phyloP scores from a whole-genome alignment of 2,329 filamentous ascomycete species.

The Phaeosphaeria sp. region DNA sequence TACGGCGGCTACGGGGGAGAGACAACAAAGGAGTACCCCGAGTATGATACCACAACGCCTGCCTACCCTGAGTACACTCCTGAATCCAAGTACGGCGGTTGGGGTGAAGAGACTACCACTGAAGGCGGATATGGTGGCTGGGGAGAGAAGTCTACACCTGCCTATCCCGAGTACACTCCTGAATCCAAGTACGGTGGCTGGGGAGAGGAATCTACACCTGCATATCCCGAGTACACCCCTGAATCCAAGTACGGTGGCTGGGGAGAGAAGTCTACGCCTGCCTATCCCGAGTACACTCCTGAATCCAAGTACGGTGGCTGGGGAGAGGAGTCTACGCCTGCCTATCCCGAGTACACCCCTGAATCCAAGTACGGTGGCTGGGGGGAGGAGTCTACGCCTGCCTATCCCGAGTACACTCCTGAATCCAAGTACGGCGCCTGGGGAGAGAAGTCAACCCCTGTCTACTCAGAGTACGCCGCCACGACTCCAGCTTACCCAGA shows the following conservation, averaged over 20 bases:
- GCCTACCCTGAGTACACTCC: neutral
- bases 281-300: slow-evolving; percentile 1
- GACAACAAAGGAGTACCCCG: too few relatives aligned
- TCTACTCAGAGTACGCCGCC: neutral
- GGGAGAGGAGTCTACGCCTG: neutral
- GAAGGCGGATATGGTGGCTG: neutral
- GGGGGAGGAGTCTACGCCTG: too few relatives aligned
- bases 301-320: neutral
- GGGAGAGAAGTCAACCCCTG: too few relatives aligned
- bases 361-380: neutral
- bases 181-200: neutral
- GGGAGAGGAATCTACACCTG: too few relatives aligned
- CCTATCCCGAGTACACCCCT: neutral
- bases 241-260: neutral
- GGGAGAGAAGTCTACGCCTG: neutral
- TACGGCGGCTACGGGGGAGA: neutral
- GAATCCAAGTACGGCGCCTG: too few relatives aligned
- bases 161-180: too few relatives aligned
- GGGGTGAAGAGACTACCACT: too few relatives aligned
- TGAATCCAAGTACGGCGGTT: neutral
- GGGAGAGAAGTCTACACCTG: neutral
- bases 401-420: too few relatives aligned
- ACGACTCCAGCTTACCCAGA: neutral
- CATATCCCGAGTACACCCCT: too few relatives aligned
- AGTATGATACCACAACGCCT: too few relatives aligned